These are phyloP conservation scores for Podila epigama DNA, from an alignment of 192 early-diverging fungal species.

Conservation along the genomic window DNA sequence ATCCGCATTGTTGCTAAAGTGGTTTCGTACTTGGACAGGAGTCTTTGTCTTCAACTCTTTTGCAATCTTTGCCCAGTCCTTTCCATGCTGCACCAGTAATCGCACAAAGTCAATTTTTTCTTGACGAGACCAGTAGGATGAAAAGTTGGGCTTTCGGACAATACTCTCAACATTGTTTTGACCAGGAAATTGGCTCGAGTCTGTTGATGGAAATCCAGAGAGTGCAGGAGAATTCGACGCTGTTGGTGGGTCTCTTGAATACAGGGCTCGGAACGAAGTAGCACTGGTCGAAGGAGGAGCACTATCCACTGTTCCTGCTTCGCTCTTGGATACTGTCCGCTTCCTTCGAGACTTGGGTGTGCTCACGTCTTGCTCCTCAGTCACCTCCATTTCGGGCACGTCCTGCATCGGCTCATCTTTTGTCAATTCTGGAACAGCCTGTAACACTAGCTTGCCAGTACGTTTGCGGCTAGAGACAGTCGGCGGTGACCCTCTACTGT, in stretches of 20 bases:
- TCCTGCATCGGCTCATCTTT: not conserved
- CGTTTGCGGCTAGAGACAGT: not conserved
- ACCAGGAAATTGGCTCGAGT: constrained; percentile 1
- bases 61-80: constrained; percentile 82
- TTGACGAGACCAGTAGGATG: constrained; percentile 90
- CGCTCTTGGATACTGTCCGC: constrained; percentile 25
- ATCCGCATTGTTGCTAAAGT: constrained; percentile 70
- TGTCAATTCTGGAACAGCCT: not conserved
- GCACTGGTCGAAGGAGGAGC: constrained; percentile 3
- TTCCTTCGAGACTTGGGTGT: constrained; percentile 16
- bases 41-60: constrained; percentile 80
- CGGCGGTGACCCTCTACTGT: not conserved
- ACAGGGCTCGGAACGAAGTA: constrained; percentile 36
- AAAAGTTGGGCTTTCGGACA: constrained; percentile 51
- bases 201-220: not conserved
- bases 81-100: constrained; percentile 67
- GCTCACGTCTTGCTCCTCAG: constrained; percentile 10
- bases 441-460: not conserved
- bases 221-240: constrained; percentile 8
- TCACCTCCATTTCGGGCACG: not conserved
- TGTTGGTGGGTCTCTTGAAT: constrained; percentile 30
- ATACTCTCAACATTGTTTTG: constrained; percentile 12
- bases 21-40: constrained; percentile 83
- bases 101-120: constrained; percentile 79
- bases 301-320: not conserved